Percentiles rank a stretch among this genome's conserved stretches.
Conservation (phyloP, 768 basidiomycete genomes). For the Suillus subalutaceus region DNA sequence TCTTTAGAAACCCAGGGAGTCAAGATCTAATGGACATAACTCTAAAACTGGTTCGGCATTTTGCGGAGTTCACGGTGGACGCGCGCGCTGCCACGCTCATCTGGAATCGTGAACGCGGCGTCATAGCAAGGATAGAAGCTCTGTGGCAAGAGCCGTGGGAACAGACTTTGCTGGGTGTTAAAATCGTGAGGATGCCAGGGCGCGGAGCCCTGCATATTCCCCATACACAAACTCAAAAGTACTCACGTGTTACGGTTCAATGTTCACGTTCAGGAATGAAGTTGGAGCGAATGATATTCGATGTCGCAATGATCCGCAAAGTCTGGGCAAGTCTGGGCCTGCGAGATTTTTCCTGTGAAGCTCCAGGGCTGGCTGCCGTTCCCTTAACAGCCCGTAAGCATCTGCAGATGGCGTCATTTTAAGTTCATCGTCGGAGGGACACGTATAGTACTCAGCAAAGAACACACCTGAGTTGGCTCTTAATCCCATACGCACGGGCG, state of each 20-base stretch:
- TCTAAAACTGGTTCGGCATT: background rate
- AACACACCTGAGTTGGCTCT: background rate
- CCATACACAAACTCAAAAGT: background rate
- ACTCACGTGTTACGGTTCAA: constrained; percentile 3
- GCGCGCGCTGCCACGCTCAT: constrained; percentile 1
- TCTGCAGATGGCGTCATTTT: background rate
- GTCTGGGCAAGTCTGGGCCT: background rate
- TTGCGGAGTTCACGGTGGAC: background rate
- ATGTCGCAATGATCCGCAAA: constrained; percentile 4
- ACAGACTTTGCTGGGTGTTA: background rate
- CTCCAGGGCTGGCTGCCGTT: constrained; percentile 3
- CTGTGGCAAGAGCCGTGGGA: constrained; percentile 1
- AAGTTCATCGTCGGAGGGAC: background rate
- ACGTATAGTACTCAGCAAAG: background rate
- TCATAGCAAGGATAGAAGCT: background rate
- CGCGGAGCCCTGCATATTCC: background rate
- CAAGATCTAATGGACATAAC: background rate
- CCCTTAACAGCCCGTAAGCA: background rate
- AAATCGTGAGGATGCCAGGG: constrained; percentile 2
- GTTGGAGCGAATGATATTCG: background rate
- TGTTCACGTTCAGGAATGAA: background rate
- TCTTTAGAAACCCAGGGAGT: background rate
- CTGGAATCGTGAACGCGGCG: background rate
- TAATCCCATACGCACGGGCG: background rate
- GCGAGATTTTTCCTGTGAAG: constrained; percentile 2